These are phyloP conservation scores for Diaporthe caulivora DNA, from an alignment of 2,329 filamentous ascomycete species.

Conservation along the genomic window DNA sequence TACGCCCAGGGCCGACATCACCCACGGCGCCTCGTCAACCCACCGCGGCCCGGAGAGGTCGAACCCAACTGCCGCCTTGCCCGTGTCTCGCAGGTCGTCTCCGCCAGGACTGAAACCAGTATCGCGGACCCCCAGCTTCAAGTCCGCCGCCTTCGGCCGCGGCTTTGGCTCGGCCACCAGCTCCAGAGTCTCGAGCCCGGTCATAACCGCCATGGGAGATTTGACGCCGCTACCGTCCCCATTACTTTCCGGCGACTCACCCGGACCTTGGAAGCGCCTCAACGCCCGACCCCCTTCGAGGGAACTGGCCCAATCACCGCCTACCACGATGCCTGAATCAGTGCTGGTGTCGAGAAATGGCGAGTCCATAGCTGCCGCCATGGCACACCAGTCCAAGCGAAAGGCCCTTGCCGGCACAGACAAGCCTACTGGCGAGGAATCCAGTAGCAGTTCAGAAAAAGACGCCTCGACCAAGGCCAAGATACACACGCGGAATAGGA, in stretches of 20 bases:
- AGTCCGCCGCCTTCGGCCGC: constrained; percentile 62
- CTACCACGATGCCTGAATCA: constrained; percentile 56
- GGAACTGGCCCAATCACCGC: constrained; percentile 53
- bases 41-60: constrained; percentile 38
- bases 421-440: constrained; percentile 28
- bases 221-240: constrained; percentile 85
- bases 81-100: constrained; percentile 56
- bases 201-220: constrained; percentile 81
- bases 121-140: constrained; percentile 72
- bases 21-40: constrained; percentile 37
- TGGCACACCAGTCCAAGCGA: constrained; percentile 67
- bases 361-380: constrained; percentile 64
- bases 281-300: constrained; percentile 60
- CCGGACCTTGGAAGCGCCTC: constrained; percentile 74
- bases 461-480: constrained; percentile 43
- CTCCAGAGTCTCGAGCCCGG: constrained; percentile 78
- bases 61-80: constrained; percentile 43
- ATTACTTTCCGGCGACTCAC: constrained; percentile 73
- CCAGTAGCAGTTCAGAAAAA: constrained; percentile 14
- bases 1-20: constrained; percentile 40
- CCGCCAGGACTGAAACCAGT: constrained; percentile 63
- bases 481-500: constrained; percentile 78
- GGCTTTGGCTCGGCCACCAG: constrained; percentile 70
- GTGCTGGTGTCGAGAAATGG: constrained; percentile 64
- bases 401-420: constrained; percentile 51